Base-by-base conservation (phyloP, 306 rosid species). In the Cicer arietinum region DNA sequence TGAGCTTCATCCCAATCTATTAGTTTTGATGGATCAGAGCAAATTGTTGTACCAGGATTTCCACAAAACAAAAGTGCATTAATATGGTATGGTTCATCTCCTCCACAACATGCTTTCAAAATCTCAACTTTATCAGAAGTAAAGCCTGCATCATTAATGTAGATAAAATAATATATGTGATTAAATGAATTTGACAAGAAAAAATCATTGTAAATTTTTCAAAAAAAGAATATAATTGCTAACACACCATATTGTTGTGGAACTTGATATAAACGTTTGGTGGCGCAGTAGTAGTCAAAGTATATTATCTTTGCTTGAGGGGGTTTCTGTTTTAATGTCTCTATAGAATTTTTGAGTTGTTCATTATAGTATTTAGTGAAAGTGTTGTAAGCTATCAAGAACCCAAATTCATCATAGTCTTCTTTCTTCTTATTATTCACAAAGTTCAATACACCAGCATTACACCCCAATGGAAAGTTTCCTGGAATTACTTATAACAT, bases 301-400 rank as follows among this genome's bases (percentile, higher is more conserved):
- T 84, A 85, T 8, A 83, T 71, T 12, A 88, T 81, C 8, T 50
- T 86, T n/a, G 81, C 80, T 14, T 83, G 79, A n/a, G 82, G 82
- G 45, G 82, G 63, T 22, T 81, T 74, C 1, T 39, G 22, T 22
- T 75, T 45, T 3, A 81, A 46, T 42, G 3, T 50, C 51, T 52
- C 60, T 1, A 88, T 58, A 5, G 83, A 56, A 6, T 3, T 41
- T 57, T 85, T 76, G 5, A 88, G 88, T 16, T 76, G 71, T 6
- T 37, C 58, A 35, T 83, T 85, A 10, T 72, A 84, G 39, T 72
- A 69, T 79, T 77, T 56, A 0, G 75, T 51, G 7, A 85, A 81
- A 16, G 57, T 30, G 63, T 88, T 88, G 73, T 67, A 71, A 7
- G 77, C 67, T 80, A 73, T 81, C 76, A 88, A 78, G 35, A 90